These are phyloP conservation scores for Solanum bulbocastanum DNA, from an alignment of 257 asterid genomes.

Conservation along the genomic window DNA sequence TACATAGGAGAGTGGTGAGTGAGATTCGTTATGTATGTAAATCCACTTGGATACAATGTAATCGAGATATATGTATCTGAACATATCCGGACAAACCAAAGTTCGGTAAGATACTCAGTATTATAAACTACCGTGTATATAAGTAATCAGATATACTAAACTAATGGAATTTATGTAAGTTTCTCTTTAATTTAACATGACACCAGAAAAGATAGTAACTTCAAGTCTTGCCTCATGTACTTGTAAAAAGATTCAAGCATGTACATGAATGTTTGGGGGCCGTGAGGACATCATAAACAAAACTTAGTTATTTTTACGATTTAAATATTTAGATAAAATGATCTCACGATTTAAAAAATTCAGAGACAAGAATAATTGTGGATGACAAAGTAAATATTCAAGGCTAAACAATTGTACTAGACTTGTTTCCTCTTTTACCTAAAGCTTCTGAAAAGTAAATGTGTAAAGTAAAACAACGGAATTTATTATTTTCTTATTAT, in stretches of 20 bases:
- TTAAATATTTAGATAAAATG: neutral
- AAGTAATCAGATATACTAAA: neutral
- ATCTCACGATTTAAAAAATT: neutral
- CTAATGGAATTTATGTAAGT: neutral
- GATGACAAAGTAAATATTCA: neutral
- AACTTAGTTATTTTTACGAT: accelerated
- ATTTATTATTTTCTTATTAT: neutral
- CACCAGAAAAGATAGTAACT: neutral
- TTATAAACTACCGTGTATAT: accelerated
- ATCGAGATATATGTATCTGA: no score
- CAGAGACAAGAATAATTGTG: neutral
- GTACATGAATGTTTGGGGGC: neutral
- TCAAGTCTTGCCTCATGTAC: neutral
- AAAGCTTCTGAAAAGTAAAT: neutral
- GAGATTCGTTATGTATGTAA: neutral
- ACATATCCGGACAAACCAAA: accelerated
- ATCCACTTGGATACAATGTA: neutral
- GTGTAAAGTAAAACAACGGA: neutral
- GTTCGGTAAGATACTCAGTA: neutral
- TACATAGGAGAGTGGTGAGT: neutral
- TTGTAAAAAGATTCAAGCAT: no score
- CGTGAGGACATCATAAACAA: neutral
- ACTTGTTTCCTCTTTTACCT: neutral
- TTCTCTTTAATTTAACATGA: neutral
- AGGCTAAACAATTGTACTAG: neutral